Evolutionary conservation across 306 rosid genomes (phyloP), one percentile per base, ranked within the genome.

Genomic region (Vigna mungo): DNA sequence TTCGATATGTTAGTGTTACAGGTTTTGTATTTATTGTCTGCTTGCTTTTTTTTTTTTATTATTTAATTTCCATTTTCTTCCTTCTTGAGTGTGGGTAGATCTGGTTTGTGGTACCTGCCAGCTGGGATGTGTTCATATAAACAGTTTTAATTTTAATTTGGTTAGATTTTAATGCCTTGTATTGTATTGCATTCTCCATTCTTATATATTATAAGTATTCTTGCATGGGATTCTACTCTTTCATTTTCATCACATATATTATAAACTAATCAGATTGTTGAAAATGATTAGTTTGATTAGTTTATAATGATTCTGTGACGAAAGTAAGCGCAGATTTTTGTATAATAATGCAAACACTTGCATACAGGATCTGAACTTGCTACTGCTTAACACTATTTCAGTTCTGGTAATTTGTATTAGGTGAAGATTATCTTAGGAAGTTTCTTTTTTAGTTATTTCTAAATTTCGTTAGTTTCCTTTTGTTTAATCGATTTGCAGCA

Each of bases 21-120:
- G 47, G 27, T 65, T 82, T 78, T 76, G 53, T 76, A 49, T 72
- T 48, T 71, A 53, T 75, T 73, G 64, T 32, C 20, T 71, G 69
- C 21, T 66, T 74, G 52, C 53, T 77, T 48, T 61, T 78, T 48
- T 55, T 16, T 2, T 9, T 63, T 78, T 74, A 46, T 78, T 74
- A 46, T 78, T 56, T 54, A 36, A 63, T 81, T 81, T 52, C 70
- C 44, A 25, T 44, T 74, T 68, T 52, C 74, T 48, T 14, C 1
- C 3, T 39, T 54, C 6, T 54, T 59, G 49, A 54, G 81, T 70
- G 81, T 51, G 72, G 71, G 82, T 74, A 76, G 78, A 48, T 81
- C 75, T 83, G 49, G 78, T 53, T 69, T 81, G 85, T 78, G 71
- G 46, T 60, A 60, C 54, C 56, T 72, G 81, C 78, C 78, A 82